Evolutionary conservation across 169 alveolate genomes (phyloP), one percentile per base, ranked within the genome.

Genomic region (Plasmodium relictum): DNA sequence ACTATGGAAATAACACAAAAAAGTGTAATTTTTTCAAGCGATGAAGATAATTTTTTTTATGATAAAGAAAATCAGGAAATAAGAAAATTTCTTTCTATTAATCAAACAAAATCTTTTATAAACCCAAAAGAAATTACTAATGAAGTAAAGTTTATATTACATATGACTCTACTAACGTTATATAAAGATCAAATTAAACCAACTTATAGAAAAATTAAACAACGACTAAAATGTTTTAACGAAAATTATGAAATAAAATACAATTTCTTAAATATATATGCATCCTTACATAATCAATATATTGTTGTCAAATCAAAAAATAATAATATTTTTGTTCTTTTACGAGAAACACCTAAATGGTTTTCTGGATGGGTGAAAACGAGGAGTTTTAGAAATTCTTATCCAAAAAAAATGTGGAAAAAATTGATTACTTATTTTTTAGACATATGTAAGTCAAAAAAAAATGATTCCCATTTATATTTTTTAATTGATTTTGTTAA

Each of bases 291-390:
- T 16, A 73, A 73, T 50, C 71, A 73, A 41, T 73, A 73, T 63
- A 58, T 73, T 6, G 87, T 73, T 6, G 87, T 73, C 0, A 54
- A 39, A 61, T 54, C 87, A 12, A 73, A 56, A 44, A 37, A 39
- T 41, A 73, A 73, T 54, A n/a, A 73, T 73, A 18, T 42, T n/a
- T 73, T 73, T n/a, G 72, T 73, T 12, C 58, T 73, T n/a, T 31
- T 73, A 42, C 50, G 87, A 63, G 87, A 73, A 41, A 73, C 87
- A 7, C 87, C 87, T 20, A 73, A 73, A 73, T 73, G 87, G 87
- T 73, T 73, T 73, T 31, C 52, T 31, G 87, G 87, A 10, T 73
- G 87, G 87, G 56, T 73, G 3, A 73, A 73, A 70, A 73, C 87
- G 14, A 16, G 48, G 26, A 54, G 87, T 10, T 52, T 73, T 73